Conservation (phyloP, 345 rosid species). For the Citropsis articulata region DNA sequence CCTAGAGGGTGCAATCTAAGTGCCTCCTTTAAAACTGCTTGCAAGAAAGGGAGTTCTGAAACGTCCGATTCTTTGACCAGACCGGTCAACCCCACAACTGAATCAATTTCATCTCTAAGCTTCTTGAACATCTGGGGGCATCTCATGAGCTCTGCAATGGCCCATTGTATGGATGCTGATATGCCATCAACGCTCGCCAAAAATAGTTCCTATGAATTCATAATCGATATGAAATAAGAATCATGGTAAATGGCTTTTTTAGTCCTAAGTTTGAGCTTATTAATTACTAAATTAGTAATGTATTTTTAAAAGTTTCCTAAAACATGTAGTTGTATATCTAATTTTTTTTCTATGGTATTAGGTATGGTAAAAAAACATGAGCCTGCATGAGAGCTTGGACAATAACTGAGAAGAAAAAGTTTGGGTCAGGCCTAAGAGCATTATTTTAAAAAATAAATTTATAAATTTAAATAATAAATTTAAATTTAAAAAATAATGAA, state of each 20-base stretch:
- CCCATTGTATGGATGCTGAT: slow-evolving; percentile 30
- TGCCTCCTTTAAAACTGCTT: slow-evolving; percentile 32
- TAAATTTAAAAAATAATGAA: too few relatives aligned
- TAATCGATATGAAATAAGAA: too few relatives aligned
- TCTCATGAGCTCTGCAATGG: slow-evolving; percentile 32
- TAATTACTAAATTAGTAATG: too few relatives aligned
- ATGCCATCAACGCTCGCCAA: slow-evolving; percentile 22
- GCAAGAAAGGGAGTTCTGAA: slow-evolving; percentile 27
- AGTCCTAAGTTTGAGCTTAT: background rate
- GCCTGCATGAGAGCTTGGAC: too few relatives aligned
- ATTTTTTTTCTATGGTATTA: too few relatives aligned
- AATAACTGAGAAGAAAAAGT: too few relatives aligned
- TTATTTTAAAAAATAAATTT: too few relatives aligned
- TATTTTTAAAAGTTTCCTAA: too few relatives aligned
- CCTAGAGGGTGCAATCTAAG: slow-evolving; percentile 30
- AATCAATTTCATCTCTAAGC: slow-evolving; percentile 26
- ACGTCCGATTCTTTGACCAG: slow-evolving; percentile 29
- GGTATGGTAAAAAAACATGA: too few relatives aligned
- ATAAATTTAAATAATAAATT: too few relatives aligned
- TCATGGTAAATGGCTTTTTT: too few relatives aligned
- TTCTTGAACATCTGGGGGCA: slow-evolving; percentile 20
- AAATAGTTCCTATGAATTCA: slow-evolving; percentile 5
- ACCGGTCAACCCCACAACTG: slow-evolving; percentile 14
- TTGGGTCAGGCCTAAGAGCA: accelerated
- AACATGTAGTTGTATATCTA: too few relatives aligned